phyloP scores from a whole-genome alignment of 192 early-diverging fungal species.

The Mycoemilia scoparia region DNA sequence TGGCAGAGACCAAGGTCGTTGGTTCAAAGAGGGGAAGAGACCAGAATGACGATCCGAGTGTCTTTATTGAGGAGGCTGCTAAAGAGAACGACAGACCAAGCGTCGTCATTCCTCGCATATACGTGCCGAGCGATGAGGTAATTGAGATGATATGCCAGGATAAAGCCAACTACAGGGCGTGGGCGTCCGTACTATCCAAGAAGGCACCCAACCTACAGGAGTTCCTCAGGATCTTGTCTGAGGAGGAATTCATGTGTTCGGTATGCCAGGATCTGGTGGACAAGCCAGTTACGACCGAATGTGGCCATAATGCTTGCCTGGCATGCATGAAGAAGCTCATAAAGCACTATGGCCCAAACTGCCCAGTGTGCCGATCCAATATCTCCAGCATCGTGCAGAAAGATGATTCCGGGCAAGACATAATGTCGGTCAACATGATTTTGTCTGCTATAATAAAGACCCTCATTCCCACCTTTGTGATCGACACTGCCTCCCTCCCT shows the following conservation, averaged over 20 bases:
- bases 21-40: not conserved
- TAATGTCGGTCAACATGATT: no score
- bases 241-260: constrained; percentile 12
- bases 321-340: constrained; percentile 13
- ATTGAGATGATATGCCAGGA: constrained; percentile 18
- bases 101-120: not conserved
- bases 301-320: constrained; percentile 23
- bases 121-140: constrained; percentile 4
- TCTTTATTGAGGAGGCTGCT: not conserved
- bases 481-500: no score
- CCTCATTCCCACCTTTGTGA: no score
- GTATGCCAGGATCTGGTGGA: constrained; percentile 26
- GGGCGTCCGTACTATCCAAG: constrained; percentile 7
- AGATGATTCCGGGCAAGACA: no score
- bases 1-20: not conserved
- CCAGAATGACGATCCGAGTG: no score
- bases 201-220: constrained; percentile 6
- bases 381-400: constrained; percentile 10
- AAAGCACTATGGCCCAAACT: constrained; percentile 11
- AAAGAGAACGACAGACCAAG: not conserved
- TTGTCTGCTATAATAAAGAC: no score
- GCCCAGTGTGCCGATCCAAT: constrained; percentile 16
- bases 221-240: constrained; percentile 13
- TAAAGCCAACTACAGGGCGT: constrained; percentile 14
- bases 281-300: constrained; percentile 15